These are phyloP conservation scores for Pneumocystis canis DNA, from an alignment of 1,139 yeast species.

Conservation along the genomic window DNA sequence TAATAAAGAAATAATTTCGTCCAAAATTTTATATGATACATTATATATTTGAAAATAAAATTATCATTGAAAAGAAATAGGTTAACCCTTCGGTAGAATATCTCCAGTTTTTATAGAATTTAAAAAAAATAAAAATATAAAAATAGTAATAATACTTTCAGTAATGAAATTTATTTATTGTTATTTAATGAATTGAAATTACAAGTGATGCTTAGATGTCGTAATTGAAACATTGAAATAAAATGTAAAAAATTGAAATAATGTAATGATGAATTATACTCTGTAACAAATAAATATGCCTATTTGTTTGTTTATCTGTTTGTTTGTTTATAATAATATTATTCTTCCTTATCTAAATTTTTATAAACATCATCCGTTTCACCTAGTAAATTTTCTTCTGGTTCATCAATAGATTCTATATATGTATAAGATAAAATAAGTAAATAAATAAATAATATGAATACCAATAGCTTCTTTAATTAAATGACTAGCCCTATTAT, in stretches of 20 bases:
- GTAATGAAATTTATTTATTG: not conserved
- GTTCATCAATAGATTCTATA: constrained; percentile 2
- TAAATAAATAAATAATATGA: not conserved
- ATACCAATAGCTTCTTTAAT: constrained; percentile 56
- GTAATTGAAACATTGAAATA: not conserved
- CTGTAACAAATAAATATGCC: not conserved
- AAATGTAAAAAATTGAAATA: not conserved
- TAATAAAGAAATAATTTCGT: not conserved
- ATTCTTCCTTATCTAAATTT: constrained; percentile 1
- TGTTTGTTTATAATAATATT: too few relatives aligned
- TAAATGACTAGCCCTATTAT: constrained; percentile 83
- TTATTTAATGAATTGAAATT: not conserved
- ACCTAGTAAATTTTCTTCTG: not conserved
- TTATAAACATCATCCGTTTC: constrained; percentile 1
- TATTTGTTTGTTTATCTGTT: too few relatives aligned
- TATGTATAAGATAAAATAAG: not conserved
- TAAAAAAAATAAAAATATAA: not conserved
- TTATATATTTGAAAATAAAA: not conserved
- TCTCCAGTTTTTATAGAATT: not conserved
- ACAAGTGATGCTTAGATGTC: not conserved
- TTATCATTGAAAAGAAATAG: not conserved
- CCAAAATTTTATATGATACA: not conserved
- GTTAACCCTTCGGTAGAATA: not conserved
- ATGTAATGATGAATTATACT: not conserved
- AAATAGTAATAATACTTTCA: not conserved